Evolutionary conservation across 1,139 yeast species (phyloP).

Genomic region (Sugiyamaella sp.): DNA sequence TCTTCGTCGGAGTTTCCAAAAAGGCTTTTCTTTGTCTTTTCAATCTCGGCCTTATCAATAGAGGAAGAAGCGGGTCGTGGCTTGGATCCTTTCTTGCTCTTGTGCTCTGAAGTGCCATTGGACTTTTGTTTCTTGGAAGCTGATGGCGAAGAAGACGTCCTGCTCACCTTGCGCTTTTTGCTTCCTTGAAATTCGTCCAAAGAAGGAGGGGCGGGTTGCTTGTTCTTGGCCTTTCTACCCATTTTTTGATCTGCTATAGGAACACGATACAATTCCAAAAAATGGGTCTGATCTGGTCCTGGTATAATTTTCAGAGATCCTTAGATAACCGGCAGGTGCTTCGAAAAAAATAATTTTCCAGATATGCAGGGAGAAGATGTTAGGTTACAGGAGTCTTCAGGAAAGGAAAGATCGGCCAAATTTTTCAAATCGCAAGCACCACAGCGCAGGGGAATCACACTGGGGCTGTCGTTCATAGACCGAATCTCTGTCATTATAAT

Average conservation of each 20-base stretch:
- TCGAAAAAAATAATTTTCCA: slow-evolving; percentile 18
- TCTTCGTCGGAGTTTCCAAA: slow-evolving; percentile 76
- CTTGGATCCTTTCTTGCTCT: slow-evolving; percentile 32
- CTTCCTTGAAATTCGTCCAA: slow-evolving; percentile 77
- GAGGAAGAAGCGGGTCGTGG: slow-evolving; percentile 41
- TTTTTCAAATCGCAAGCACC: slow-evolving; percentile 4
- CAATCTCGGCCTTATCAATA: slow-evolving; percentile 65
- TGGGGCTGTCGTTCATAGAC: too few relatives aligned
- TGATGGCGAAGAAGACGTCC: neutral
- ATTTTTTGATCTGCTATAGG: slow-evolving; percentile 42
- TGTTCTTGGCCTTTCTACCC: slow-evolving; percentile 93
- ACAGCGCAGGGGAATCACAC: too few relatives aligned
- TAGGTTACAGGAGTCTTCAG: neutral
- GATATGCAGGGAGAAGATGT: slow-evolving; percentile 15
- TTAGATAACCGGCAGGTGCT: neutral
- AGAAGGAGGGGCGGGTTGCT: slow-evolving; percentile 88
- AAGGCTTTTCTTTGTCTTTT: slow-evolving; percentile 73
- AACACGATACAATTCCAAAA: slow-evolving; percentile 1
- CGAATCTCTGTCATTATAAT: too few relatives aligned
- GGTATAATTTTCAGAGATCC: neutral
- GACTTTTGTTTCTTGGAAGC: slow-evolving; percentile 31
- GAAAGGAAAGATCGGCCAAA: slow-evolving; percentile 14
- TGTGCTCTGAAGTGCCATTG: slow-evolving; percentile 26
- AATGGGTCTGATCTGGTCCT: slow-evolving; percentile 6
- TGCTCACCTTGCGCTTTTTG: slow-evolving; percentile 40